A percentile compares a stretch with the other conserved stretches of the same genome.
phyloP scores from a whole-genome alignment of 2,329 filamentous ascomycete species.

The Pseudopyricularia cyperi region DNA sequence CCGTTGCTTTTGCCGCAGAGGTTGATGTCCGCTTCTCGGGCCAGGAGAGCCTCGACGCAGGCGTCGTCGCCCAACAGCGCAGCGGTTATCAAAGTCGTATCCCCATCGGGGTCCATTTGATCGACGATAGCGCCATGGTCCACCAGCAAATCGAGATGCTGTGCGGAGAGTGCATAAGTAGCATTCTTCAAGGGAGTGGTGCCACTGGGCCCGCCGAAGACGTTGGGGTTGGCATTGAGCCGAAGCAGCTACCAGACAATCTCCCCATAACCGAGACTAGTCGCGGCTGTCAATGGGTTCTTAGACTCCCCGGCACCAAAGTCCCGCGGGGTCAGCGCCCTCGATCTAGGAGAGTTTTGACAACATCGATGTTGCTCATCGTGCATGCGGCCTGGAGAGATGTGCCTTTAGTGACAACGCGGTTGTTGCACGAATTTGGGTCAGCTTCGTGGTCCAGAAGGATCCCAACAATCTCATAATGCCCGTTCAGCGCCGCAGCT shows the following conservation, averaged over 20 bases:
- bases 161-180: not conserved
- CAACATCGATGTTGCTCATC: not conserved
- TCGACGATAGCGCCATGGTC: conserved; percentile 1
- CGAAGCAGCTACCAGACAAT: not conserved
- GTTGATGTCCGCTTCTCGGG: conserved; percentile 1
- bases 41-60: conserved; percentile 2
- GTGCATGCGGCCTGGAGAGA: not conserved
- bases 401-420: not conserved
- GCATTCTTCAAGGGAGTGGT: not conserved
- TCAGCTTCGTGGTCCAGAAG: conserved; percentile 4
- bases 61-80: conserved; percentile 2
- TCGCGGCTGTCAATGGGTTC: not conserved
- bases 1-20: conserved; percentile 1
- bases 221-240: not conserved
- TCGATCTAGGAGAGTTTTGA: not conserved
- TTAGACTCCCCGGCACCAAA: not conserved
- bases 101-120: conserved; percentile 2
- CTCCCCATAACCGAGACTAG: not conserved
- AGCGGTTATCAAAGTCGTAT: conserved; percentile 3
- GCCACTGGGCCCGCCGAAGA: not conserved
- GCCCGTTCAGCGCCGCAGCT: conserved; percentile 2
- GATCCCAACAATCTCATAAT: conserved; percentile 3
- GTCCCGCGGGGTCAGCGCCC: not conserved
- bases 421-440: conserved; percentile 1
- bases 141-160: not conserved